Evolutionary conservation across 257 asterid genomes (phyloP).

Genomic region (Capsicum baccatum): DNA sequence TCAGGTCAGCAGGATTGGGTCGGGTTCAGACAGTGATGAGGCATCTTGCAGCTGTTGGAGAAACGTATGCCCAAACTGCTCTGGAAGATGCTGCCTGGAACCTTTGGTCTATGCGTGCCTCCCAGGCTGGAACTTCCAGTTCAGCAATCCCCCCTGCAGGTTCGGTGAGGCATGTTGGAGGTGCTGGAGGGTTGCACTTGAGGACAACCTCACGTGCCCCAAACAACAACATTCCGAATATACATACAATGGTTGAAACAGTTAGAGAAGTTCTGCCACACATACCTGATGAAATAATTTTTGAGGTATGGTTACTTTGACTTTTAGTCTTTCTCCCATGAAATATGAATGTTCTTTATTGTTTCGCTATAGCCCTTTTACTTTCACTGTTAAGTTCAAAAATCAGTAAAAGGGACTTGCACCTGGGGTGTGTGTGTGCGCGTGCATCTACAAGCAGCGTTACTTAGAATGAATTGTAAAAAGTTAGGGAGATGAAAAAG

Average conservation of each 20-base stretch:
- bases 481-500: background rate
- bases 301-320: slow-evolving; percentile 53
- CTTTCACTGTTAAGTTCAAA: slow-evolving; percentile 7
- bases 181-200: slow-evolving; percentile 52
- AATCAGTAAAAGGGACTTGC: slow-evolving; percentile 11
- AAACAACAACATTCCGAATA: slow-evolving; percentile 56
- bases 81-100: slow-evolving; percentile 78
- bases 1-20: slow-evolving; percentile 57
- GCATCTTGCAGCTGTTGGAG: slow-evolving; percentile 92
- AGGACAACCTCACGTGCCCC: slow-evolving; percentile 50
- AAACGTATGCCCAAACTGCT: slow-evolving; percentile 76
- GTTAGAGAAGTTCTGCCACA: slow-evolving; percentile 88
- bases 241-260: slow-evolving; percentile 74
- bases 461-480: background rate
- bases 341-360: background rate
- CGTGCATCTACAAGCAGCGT: background rate
- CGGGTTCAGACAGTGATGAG: slow-evolving; percentile 93
- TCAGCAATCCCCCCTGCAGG: slow-evolving; percentile 50
- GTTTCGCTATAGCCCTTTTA: background rate
- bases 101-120: slow-evolving; percentile 65
- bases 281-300: slow-evolving; percentile 70
- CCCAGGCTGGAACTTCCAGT: slow-evolving; percentile 75
- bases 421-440: background rate
- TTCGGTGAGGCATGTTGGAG: slow-evolving; percentile 47
- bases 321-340: slow-evolving; percentile 9